Evolutionary conservation across 2,329 filamentous ascomycete species (phyloP).

Genomic region (Pyrenochaeta sp.): DNA sequence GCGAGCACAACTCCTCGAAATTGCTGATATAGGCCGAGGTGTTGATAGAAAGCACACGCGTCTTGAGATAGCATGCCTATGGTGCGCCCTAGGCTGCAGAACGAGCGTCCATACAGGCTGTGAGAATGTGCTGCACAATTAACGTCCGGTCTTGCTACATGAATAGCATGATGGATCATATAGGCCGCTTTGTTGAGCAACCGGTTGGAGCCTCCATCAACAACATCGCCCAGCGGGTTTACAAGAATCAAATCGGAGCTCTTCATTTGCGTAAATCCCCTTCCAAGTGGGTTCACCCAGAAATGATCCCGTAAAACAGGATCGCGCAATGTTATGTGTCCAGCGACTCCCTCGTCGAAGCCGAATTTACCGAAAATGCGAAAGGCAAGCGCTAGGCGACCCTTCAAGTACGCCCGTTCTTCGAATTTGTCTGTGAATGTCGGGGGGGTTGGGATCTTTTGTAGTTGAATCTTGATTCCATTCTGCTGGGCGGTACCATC

Average conservation of each 20-base stretch:
- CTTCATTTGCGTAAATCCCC: conserved; percentile 51
- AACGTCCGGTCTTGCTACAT: conserved; percentile 60
- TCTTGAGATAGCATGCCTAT: conserved; percentile 64
- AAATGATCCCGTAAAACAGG: conserved; percentile 34
- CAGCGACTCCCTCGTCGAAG: conserved; percentile 48
- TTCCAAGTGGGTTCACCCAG: conserved; percentile 52
- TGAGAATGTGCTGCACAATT: conserved; percentile 63
- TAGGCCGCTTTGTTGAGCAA: conserved; percentile 62
- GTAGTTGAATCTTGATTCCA: too few relatives aligned
- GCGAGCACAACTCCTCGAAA: conserved; percentile 58
- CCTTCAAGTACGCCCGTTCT: too few relatives aligned
- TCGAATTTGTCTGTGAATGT: too few relatives aligned
- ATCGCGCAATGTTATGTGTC: conserved; percentile 53
- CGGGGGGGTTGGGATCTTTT: too few relatives aligned
- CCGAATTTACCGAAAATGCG: conserved; percentile 41
- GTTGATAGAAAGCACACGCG: conserved; percentile 56
- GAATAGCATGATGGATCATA: conserved; percentile 62
- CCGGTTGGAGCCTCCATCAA: conserved; percentile 62
- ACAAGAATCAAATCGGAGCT: conserved; percentile 67
- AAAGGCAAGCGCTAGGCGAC: not conserved
- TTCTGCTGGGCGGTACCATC: too few relatives aligned
- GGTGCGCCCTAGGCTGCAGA: conserved; percentile 63
- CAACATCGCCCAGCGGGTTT: conserved; percentile 63
- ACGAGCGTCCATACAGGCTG: conserved; percentile 62
- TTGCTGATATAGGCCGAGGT: conserved; percentile 54